Evolutionary conservation across 2,329 filamentous ascomycete species (phyloP), one percentile per base, ranked within the genome.

Genomic region (Diaporthe ampelina): DNA sequence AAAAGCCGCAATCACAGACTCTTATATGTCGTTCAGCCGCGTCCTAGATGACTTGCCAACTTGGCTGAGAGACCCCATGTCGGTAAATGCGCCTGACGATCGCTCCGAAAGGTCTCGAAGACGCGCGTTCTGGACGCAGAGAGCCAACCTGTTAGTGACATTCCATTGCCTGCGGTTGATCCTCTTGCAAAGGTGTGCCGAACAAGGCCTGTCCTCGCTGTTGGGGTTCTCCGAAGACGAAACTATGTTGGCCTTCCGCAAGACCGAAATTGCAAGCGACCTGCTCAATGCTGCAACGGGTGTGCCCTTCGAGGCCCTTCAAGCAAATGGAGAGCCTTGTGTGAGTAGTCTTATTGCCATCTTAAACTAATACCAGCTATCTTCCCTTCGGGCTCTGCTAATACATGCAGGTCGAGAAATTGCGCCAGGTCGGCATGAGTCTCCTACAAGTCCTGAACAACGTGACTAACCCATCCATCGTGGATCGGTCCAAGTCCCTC

Each of bases 291-390:
- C 45, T 7, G 37, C 58, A 40, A 63, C 45, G 58, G 37, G 58
- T 24, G 58, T 63, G 17, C 58, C 58, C 1, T 63, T 63, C 58
- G 58, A 63, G 24, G 58, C 58, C 24, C 58, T 63, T 10, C 58
- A 63, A 45, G 58, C 58, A 45, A 63, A 63, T 29, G 58, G 58
- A 45, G 58, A 63, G 58, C 58, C 58, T 26, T 63, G 58, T 8
- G 58, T 63, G 3, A 63, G 58, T 63, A 10, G 0, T 29, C 7
- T 37, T 3, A 8, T 19, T 45, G 4, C n/a, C 4, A 8, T 13
- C 13, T 26, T 29, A 1, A 17, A 2, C 11, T 26, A 1, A 7
- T 13, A 32, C 8, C 40, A 19, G 6, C 1, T 3, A 2, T 43
- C 24, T 45, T 10, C 7, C 15, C 4, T 29, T 29, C 19, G 15